Percentiles rank a stretch among this genome's conserved stretches.
phyloP scores from a whole-genome alignment of 352 stramenopile genomes.

The Phytophthora cajani region DNA sequence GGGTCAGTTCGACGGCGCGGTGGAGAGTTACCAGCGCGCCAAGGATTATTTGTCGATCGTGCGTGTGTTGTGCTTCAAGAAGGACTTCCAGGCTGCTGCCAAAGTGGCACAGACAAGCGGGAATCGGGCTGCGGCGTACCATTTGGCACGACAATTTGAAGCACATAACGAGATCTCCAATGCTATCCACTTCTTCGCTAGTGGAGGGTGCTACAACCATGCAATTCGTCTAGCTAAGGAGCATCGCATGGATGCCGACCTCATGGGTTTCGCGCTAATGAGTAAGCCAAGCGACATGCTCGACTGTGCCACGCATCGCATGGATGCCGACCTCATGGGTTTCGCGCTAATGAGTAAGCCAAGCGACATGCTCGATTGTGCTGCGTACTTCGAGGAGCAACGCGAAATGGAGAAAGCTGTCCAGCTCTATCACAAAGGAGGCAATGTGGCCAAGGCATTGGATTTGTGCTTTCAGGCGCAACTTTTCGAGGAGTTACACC shows the following conservation, averaged over 20 bases:
- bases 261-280: constrained; percentile 93
- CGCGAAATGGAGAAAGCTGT: constrained; percentile 95
- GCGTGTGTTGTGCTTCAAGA: constrained; percentile 91
- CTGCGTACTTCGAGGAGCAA: constrained; percentile 92
- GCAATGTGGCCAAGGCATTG: constrained; percentile 91
- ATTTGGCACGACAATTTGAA: constrained; percentile 91
- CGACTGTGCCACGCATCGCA: constrained; percentile 87
- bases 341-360: constrained; percentile 91
- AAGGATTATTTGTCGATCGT: constrained; percentile 92
- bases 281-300: constrained; percentile 88
- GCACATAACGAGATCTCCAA: constrained; percentile 77
- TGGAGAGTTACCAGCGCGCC: constrained; percentile 89
- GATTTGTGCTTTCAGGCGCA: constrained; percentile 93
- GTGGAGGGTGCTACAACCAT: constrained; percentile 92
- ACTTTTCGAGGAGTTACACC: constrained; percentile 88
- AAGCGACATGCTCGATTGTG: constrained; percentile 90
- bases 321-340: constrained; percentile 93
- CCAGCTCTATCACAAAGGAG: constrained; percentile 94
- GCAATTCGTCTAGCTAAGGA: constrained; percentile 93
- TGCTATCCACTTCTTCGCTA: constrained; percentile 93
- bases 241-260: constrained; percentile 89
- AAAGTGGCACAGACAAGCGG: constrained; percentile 87
- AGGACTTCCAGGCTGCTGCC: constrained; percentile 84
- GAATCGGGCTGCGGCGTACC: constrained; percentile 83
- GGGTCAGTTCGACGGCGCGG: constrained; percentile 86